Evolutionary conservation across 495 filamentous ascomycete species (phyloP), one percentile per base, ranked within the genome.

Genomic region (Cudoniella acicularis): DNA sequence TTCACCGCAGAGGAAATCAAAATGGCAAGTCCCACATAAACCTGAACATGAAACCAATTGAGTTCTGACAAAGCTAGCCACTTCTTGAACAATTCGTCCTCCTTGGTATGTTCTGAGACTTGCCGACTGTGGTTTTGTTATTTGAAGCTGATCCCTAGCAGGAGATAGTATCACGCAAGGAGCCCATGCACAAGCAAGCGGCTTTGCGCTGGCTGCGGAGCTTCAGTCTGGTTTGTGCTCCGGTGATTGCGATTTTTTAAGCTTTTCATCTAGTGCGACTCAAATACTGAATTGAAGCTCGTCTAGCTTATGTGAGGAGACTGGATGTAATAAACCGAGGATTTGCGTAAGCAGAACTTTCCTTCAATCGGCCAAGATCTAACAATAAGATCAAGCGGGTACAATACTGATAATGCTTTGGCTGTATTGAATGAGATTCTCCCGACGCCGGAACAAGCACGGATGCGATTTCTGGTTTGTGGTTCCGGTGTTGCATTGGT

Each of bases 291-390:
- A 50, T 23, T 9, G 17, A 17, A 54, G 84, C 24, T 1, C 13
- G 23, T 18, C 1, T 26, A 59, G 85, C 75, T 4, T 90, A 87
- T 67, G 74, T 76, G 49, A 77, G 87, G 56, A 76, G 76, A 48
- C 71, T 88, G 13, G 86, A 89, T 70, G 76, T 90, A 20, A 74
- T 89, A 65, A 89, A 90, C 62, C 75, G 85, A 45, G 87, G 87
- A 1, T 62, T 42, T 43, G 40, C 23, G 63, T 62, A 36, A 20
- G 49, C 51, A 13, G 9, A 54, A 3, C 6, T 43, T 3, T 26
- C 51, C 3, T 23, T 21, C 11, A 10, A 23, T 26, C 8, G n/a
- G n/a, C n/a, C 48, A 10, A 23, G 48, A 26, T 23, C 51, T 54
- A 10, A 54, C 51, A 3, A 3, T 10, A 43, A 54, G 6, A n/a